Evolutionary conservation across 441 rosid species (phyloP).

Genomic region (Kokia cookei): DNA sequence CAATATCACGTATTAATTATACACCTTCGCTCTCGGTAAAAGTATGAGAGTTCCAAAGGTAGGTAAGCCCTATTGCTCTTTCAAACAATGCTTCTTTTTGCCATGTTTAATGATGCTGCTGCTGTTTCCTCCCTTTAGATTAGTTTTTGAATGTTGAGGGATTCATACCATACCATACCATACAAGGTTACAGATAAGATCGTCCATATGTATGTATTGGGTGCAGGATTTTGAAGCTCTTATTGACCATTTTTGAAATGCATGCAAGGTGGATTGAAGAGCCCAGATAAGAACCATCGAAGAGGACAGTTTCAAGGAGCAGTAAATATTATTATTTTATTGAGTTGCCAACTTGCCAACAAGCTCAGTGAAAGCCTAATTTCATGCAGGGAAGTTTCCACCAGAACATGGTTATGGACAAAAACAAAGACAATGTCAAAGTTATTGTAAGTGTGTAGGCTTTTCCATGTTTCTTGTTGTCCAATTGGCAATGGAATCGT

Average conservation of each 20-base stretch:
- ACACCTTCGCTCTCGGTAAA: background rate
- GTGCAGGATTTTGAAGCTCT: background rate
- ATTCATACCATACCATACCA: background rate
- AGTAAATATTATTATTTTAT: background rate
- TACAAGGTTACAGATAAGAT: background rate
- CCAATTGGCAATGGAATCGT: background rate
- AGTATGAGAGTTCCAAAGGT: background rate
- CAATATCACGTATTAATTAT: conserved; percentile 32
- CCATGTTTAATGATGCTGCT: background rate
- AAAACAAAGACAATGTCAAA: background rate
- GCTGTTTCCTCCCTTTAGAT: background rate
- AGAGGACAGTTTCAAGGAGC: background rate
- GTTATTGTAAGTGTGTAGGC: background rate
- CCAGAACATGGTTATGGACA: background rate
- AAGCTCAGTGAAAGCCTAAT: background rate
- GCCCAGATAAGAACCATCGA: background rate
- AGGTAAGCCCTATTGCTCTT: background rate
- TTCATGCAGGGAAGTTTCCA: conserved; percentile 2
- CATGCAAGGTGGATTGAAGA: conserved; percentile 3
- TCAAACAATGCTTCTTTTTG: background rate
- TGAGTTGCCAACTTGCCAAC: background rate
- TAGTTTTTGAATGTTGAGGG: background rate
- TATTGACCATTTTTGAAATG: background rate
- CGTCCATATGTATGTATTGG: background rate
- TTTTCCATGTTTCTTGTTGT: background rate